These are phyloP conservation scores for Chalciporus sp. DNA, from an alignment of 1,284 basidiomycete species.

Conservation along the genomic window DNA sequence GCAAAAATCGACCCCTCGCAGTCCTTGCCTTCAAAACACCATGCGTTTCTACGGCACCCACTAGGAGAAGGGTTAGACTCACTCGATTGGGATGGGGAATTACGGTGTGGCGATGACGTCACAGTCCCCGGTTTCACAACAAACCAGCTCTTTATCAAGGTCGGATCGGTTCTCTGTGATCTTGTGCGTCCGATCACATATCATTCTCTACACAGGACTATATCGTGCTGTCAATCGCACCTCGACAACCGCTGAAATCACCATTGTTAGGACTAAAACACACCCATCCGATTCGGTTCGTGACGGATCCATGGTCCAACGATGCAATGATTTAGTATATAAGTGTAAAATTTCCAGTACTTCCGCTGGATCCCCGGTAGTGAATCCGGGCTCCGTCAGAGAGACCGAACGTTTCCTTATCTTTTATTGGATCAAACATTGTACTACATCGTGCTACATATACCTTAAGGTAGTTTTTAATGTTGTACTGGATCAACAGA, in stretches of 20 bases:
- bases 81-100: slow-evolving; percentile 35
- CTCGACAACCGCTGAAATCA: slow-evolving; percentile 30
- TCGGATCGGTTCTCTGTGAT: slow-evolving; percentile 6
- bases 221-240: slow-evolving; percentile 29
- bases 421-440: too few species aligned
- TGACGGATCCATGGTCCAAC: slow-evolving; percentile 34
- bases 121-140: slow-evolving; percentile 25
- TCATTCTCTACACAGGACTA: slow-evolving; percentile 23
- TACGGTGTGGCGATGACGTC: slow-evolving; percentile 23
- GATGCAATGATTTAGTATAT: slow-evolving; percentile 4
- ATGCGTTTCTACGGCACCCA: slow-evolving; percentile 6
- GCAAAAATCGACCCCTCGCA: slow-evolving; percentile 22
- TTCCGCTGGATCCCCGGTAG: neutral
- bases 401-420: neutral
- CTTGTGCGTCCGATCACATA: neutral
- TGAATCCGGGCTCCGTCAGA: neutral
- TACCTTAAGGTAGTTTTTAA: too few species aligned
- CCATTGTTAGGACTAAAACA: slow-evolving; percentile 28
- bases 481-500: neutral
- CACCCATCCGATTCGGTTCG: slow-evolving; percentile 24
- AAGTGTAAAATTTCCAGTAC: neutral
- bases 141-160: slow-evolving; percentile 25
- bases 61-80: slow-evolving; percentile 19
- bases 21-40: slow-evolving; percentile 2
- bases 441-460: neutral